Conservation (phyloP, 2,329 filamentous ascomycete genomes). For the Leptographium lundbergii region DNA sequence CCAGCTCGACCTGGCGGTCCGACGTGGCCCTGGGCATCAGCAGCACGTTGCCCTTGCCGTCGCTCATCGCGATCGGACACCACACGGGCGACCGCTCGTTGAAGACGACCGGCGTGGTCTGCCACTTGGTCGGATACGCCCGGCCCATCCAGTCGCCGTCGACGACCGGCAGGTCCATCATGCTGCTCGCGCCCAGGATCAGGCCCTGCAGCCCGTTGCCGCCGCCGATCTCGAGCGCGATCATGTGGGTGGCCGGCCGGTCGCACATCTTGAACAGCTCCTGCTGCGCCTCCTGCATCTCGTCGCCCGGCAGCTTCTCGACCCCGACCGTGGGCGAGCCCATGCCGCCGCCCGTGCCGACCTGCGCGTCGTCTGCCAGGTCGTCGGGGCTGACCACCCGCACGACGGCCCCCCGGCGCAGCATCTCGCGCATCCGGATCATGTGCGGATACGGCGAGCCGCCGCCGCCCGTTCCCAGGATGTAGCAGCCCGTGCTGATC, state of each 20-base stretch:
- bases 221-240: slow-evolving; percentile 55
- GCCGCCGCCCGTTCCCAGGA: slow-evolving; percentile 48
- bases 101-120: slow-evolving; percentile 27
- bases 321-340: slow-evolving; percentile 48
- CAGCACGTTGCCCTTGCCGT: slow-evolving; percentile 39
- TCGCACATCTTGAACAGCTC: slow-evolving; percentile 41
- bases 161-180: slow-evolving; percentile 37
- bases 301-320: slow-evolving; percentile 46
- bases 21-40: slow-evolving; percentile 34
- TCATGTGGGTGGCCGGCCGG: slow-evolving; percentile 30
- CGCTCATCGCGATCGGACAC: slow-evolving; percentile 33
- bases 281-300: slow-evolving; percentile 36
- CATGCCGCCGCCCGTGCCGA: slow-evolving; percentile 44
- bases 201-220: slow-evolving; percentile 49
- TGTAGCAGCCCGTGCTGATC: slow-evolving; percentile 46
- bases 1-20: slow-evolving; percentile 33
- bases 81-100: slow-evolving; percentile 32
- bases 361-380: slow-evolving; percentile 34
- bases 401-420: slow-evolving; percentile 36
- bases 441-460: slow-evolving; percentile 40
- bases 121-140: slow-evolving; percentile 42
- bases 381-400: slow-evolving; percentile 38
- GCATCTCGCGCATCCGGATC: slow-evolving; percentile 36
- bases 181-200: slow-evolving; percentile 38
- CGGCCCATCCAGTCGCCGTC: slow-evolving; percentile 46